Conservation (phyloP, 2,329 filamentous ascomycete genomes). For the Colletotrichum sp. region DNA sequence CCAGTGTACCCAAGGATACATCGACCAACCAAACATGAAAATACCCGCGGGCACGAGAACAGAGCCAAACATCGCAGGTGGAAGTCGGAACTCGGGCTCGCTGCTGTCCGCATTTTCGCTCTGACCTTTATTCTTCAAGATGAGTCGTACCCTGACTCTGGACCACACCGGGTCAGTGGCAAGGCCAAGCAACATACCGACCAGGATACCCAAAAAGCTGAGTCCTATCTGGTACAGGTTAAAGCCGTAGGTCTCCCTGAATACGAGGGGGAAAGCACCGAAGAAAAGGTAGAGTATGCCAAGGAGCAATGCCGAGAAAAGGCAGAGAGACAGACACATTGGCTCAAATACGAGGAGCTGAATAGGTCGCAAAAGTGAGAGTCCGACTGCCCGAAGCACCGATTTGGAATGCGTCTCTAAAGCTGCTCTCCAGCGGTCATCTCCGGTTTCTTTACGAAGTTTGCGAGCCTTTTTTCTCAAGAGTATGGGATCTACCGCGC, state of each 20-base stretch:
- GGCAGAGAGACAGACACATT: slow-evolving; percentile 82
- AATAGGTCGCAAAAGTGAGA: slow-evolving; percentile 70
- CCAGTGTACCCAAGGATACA: slow-evolving; percentile 76
- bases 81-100: slow-evolving; percentile 87
- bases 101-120: slow-evolving; percentile 59
- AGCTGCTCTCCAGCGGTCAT: slow-evolving; percentile 75
- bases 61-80: slow-evolving; percentile 75
- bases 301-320: slow-evolving; percentile 83
- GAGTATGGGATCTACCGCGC: slow-evolving; percentile 62
- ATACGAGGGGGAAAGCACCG: slow-evolving; percentile 84
- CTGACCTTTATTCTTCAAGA: slow-evolving; percentile 54
- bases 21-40: slow-evolving; percentile 90
- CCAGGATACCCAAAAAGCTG: slow-evolving; percentile 73
- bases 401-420: slow-evolving; percentile 76
- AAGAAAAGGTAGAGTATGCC: slow-evolving; percentile 92
- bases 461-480: slow-evolving; percentile 73
- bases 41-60: slow-evolving; percentile 79
- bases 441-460: slow-evolving; percentile 75
- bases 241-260: slow-evolving; percentile 75
- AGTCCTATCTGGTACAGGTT: slow-evolving; percentile 80
- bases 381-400: slow-evolving; percentile 62
- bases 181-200: slow-evolving; percentile 69
- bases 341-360: slow-evolving; percentile 81
- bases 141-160: slow-evolving; percentile 60
- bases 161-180: slow-evolving; percentile 70